Base-by-base conservation (phyloP, 2,329 filamentous ascomycete genomes). In the Pseudogymnoascus sp. region DNA sequence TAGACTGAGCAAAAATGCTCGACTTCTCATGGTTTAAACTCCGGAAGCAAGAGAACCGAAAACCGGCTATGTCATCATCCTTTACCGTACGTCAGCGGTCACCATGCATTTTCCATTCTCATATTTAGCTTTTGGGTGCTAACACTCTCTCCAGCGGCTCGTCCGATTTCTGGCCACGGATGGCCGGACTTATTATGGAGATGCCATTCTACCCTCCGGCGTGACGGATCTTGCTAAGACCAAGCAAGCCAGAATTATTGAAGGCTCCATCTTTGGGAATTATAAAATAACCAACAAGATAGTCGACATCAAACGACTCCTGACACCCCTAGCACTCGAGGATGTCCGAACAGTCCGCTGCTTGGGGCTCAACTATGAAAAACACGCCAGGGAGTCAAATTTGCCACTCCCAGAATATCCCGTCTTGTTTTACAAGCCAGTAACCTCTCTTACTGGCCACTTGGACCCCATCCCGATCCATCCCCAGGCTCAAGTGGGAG, bases 131-230 rank as follows among this genome's bases (percentile, higher is more conserved):
- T 33, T 6, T 56, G n/a, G 50, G 33, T 56, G 28, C 50, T 53
- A 53, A 65, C 59, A 14, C 28, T 31, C 46, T 37, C 50, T 24
- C 35, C 70, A 90, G 85, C 84, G 87, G 70, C 85, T 92, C 40
- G 78, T 92, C 68, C 86, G 89, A 61, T 92, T 91, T 76, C 81
- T 90, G 7, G 85, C 88, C 69, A 84, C 82, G 69, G 86, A 91
- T 70, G 88, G 88, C 72, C 79, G 80, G 63, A 82, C 83, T 37
- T 89, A 90, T 75, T 90, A 90, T 67, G 89, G 89, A 68, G 88
- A 92, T 75, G 88, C 89, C 65, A 84, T 91, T 63, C 81, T 91
- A 19, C 85, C 87, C 3, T 61, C 75, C 0, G 86, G 85, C 19
- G 76, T 81, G 40, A 83, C 73, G 59, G 85, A 90, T 70, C 81